Percentiles rank a stretch among this genome's conserved stretches.
These are phyloP conservation scores for Micromonas pusilla DNA, from an alignment of 139 green algal genomes.

Conservation along the genomic window DNA sequence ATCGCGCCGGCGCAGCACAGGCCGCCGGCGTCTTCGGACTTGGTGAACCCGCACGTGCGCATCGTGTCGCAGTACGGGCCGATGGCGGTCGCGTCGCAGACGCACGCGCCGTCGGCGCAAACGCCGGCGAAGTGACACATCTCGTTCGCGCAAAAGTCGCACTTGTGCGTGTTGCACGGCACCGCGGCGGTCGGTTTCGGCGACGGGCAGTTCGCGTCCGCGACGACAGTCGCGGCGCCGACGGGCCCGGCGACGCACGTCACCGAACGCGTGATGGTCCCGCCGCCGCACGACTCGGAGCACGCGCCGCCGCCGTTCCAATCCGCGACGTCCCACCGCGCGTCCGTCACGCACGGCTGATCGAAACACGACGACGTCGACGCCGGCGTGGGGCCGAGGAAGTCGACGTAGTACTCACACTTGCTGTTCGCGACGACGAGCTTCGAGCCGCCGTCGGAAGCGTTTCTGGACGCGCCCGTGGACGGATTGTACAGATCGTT, in stretches of 20 bases:
- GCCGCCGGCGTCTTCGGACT: background rate
- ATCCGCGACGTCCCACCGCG: no score
- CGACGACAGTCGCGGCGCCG: background rate
- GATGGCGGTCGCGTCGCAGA: background rate
- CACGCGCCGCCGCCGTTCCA: no score
- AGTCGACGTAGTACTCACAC: no score
- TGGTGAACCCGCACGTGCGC: background rate
- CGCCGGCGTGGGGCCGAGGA: no score
- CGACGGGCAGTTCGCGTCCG: background rate
- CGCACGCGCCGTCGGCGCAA: conserved; percentile 14
- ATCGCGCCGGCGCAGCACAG: conserved; percentile 11
- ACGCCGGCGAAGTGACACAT: background rate
- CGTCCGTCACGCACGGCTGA: no score
- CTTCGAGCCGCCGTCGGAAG: no score
- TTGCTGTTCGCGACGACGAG: no score
- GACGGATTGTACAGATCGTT: no score
- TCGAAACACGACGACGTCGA: no score
- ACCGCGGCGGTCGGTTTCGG: background rate
- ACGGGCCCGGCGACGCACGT: background rate
- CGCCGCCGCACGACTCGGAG: no score
- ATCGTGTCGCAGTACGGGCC: conserved; percentile 1
- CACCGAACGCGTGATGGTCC: no score
- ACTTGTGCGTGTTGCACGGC: conserved; percentile 23
- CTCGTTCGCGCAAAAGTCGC: conserved; percentile 21
- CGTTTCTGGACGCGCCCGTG: no score